phyloP scores from a whole-genome alignment of 1,139 yeast species.

The Geotrichum bryndzae region DNA sequence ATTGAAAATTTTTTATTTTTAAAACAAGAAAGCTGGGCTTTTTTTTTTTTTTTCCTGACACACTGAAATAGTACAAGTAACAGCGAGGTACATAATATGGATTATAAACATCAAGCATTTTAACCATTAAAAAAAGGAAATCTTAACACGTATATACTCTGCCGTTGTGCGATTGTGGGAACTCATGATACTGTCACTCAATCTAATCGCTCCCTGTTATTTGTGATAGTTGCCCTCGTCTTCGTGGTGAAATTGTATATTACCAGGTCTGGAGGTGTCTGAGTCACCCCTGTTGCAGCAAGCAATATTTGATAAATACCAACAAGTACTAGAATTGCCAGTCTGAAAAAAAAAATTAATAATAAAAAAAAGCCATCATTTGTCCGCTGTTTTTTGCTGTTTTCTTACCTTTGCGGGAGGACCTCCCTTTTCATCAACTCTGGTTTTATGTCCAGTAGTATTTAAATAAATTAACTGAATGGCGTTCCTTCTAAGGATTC shows the following conservation, averaged over 20 bases:
- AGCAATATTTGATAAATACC: not conserved
- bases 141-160: not conserved
- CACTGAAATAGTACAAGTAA: not conserved
- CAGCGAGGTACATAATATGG: not conserved
- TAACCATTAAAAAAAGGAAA: not conserved
- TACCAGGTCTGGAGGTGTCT: not conserved
- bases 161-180: not conserved
- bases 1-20: not conserved
- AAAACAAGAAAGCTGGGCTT: not conserved
- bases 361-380: not conserved
- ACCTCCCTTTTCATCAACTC: not conserved
- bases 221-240: no score
- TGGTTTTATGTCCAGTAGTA: not conserved
- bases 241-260: not conserved
- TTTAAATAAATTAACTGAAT: not conserved
- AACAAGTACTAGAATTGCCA: no score
- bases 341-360: not conserved
- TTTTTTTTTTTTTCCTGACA: not conserved
- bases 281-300: not conserved
- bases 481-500: not conserved
- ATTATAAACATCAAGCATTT: not conserved
- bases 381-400: not conserved
- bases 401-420: not conserved
- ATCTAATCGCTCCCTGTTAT: no score
- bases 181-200: no score